Percentiles rank a stretch among this genome's conserved stretches.
These are phyloP conservation scores for Acacia melanoxylon DNA, from an alignment of 306 rosid species.

Conservation along the genomic window DNA sequence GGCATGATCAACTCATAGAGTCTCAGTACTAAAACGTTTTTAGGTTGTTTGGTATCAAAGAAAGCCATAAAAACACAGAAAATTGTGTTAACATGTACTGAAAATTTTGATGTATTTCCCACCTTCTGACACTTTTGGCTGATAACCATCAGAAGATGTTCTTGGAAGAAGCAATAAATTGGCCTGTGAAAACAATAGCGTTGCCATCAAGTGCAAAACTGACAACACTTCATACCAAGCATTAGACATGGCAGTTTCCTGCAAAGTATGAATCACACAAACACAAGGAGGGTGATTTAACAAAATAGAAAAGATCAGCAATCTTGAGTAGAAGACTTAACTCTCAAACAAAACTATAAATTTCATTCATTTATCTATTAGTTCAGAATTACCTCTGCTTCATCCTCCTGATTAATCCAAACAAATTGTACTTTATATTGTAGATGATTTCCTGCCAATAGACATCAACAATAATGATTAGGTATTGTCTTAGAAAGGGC, in stretches of 20 bases:
- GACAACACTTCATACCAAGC: conserved; percentile 98
- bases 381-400: conserved; percentile 61
- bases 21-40: neutral
- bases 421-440: conserved; percentile 81
- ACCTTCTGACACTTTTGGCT: conserved; percentile 92
- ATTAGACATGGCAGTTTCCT: conserved; percentile 88
- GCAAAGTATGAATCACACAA: conserved; percentile 37
- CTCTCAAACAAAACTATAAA: conserved; percentile 15
- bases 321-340: conserved; percentile 30
- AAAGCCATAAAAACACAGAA: neutral
- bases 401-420: conserved; percentile 98
- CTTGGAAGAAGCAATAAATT: conserved; percentile 95
- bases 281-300: neutral
- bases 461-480: conserved; percentile 29
- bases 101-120: conserved; percentile 25
- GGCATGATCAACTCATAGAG: neutral
- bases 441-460: conserved; percentile 81
- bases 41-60: conserved; percentile 14
- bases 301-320: conserved; percentile 16
- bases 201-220: conserved; percentile 92
- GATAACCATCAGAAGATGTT: conserved; percentile 82
- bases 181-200: conserved; percentile 81
- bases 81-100: neutral
- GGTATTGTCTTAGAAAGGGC: conserved; percentile 28
- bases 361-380: neutral